Evolutionary conservation across 352 stramenopile species (phyloP).

Genomic region (Phytophthora sp.): DNA sequence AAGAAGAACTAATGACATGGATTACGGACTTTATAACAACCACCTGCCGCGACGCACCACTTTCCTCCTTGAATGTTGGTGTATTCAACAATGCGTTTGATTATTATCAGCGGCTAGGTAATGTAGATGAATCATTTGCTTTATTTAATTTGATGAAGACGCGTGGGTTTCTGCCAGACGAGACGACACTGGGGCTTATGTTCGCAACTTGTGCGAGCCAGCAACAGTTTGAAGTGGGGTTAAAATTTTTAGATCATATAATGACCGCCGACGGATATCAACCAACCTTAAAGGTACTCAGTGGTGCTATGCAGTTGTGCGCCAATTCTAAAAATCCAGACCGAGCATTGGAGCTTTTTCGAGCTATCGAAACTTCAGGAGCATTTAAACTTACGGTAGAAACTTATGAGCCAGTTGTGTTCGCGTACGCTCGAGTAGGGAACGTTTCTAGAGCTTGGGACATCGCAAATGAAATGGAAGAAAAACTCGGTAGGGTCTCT

Average conservation of each 20-base stretch:
- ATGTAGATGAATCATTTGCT: slow-evolving; percentile 52
- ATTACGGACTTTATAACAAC: slow-evolving; percentile 49
- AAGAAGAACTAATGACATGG: slow-evolving; percentile 26
- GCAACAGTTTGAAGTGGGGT: slow-evolving; percentile 53
- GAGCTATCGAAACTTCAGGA: slow-evolving; percentile 51
- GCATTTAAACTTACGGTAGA: slow-evolving; percentile 38
- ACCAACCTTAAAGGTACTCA: slow-evolving; percentile 54
- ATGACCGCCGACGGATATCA: slow-evolving; percentile 46
- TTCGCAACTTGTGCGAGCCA: slow-evolving; percentile 58
- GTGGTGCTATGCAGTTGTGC: slow-evolving; percentile 56
- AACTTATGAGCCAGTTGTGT: slow-evolving; percentile 58
- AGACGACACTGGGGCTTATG: slow-evolving; percentile 60
- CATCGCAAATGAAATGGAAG: slow-evolving; percentile 49
- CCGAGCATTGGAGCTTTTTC: slow-evolving; percentile 56
- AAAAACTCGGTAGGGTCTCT: slow-evolving; percentile 44
- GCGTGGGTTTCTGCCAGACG: slow-evolving; percentile 43
- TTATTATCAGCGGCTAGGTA: slow-evolving; percentile 58
- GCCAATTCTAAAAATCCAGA: slow-evolving; percentile 52
- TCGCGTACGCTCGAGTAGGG: slow-evolving; percentile 54
- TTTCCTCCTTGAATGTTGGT: slow-evolving; percentile 40
- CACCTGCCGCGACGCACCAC: slow-evolving; percentile 49
- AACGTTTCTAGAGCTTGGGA: slow-evolving; percentile 51
- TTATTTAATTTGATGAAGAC: slow-evolving; percentile 71
- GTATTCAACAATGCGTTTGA: slow-evolving; percentile 78
- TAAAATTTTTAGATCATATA: slow-evolving; percentile 70